These are phyloP conservation scores for Saposhnikovia divaricata DNA, from an alignment of 129 eudicot species.

Conservation along the genomic window DNA sequence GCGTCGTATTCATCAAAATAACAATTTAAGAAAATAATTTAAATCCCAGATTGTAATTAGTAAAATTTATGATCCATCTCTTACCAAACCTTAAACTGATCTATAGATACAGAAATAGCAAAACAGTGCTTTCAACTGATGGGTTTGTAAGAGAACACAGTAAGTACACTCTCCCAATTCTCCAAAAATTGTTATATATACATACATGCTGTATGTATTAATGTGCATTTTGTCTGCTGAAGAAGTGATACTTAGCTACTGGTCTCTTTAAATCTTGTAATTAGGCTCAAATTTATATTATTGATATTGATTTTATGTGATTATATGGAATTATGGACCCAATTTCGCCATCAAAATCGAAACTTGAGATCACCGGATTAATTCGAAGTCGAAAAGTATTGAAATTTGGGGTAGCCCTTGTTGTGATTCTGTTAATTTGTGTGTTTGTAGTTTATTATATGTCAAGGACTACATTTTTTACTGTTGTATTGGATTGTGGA, in stretches of 20 bases:
- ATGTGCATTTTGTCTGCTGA: neutral
- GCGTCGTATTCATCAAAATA: too few species aligned
- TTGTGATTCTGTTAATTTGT: conserved; percentile 25
- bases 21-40: too few species aligned
- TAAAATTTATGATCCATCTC: neutral
- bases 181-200: neutral
- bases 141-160: too few species aligned
- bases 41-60: too few species aligned
- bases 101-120: neutral
- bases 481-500: conserved; percentile 90
- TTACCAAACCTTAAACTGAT: neutral
- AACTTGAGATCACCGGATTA: conserved; percentile 32
- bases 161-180: neutral
- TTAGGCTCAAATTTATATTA: neutral
- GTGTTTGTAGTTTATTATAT: conserved; percentile 9
- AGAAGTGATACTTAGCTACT: neutral
- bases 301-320: neutral
- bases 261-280: neutral
- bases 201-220: neutral
- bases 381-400: conserved; percentile 21
- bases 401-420: conserved; percentile 25
- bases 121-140: too few species aligned
- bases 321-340: conserved; percentile 48
- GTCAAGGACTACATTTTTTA: conserved; percentile 34
- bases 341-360: conserved; percentile 58